Evolutionary conservation across 169 alveolate genomes (phyloP).

Genomic region (Eimeria necatrix): DNA sequence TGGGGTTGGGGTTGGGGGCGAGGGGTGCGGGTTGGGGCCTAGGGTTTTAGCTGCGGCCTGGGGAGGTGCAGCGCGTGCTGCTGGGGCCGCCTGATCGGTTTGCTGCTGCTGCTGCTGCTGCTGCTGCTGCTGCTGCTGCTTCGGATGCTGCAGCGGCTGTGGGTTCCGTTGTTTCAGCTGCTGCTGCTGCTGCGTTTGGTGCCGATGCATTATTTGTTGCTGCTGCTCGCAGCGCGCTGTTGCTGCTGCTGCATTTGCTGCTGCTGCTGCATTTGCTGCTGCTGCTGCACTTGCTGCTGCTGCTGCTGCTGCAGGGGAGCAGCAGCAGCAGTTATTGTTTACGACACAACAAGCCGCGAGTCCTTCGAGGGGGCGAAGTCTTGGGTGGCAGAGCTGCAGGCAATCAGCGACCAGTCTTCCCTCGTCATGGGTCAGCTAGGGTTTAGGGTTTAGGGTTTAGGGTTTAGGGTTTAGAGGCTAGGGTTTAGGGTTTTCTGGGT

Average conservation of each 20-base stretch:
- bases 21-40: neutral
- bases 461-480: neutral
- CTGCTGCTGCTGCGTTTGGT: constrained; percentile 4
- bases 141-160: neutral
- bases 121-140: constrained; percentile 12
- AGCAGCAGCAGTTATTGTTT: neutral
- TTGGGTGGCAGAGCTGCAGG: neutral
- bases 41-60: neutral
- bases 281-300: neutral
- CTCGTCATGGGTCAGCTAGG: constrained; percentile 76
- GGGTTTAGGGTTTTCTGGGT: too few relatives aligned
- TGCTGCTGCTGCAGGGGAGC: neutral
- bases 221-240: neutral
- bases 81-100: neutral
- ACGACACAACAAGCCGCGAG: neutral
- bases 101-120: constrained; percentile 40
- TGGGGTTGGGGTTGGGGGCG: neutral
- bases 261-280: neutral
- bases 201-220: neutral
- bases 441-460: neutral
- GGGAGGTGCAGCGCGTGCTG: neutral
- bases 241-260: neutral
- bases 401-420: constrained; percentile 83
- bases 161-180: neutral
- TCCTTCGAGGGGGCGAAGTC: neutral